These are phyloP conservation scores for Carex cristatella DNA, from an alignment of 176 grass and related monocot species.

Conservation along the genomic window DNA sequence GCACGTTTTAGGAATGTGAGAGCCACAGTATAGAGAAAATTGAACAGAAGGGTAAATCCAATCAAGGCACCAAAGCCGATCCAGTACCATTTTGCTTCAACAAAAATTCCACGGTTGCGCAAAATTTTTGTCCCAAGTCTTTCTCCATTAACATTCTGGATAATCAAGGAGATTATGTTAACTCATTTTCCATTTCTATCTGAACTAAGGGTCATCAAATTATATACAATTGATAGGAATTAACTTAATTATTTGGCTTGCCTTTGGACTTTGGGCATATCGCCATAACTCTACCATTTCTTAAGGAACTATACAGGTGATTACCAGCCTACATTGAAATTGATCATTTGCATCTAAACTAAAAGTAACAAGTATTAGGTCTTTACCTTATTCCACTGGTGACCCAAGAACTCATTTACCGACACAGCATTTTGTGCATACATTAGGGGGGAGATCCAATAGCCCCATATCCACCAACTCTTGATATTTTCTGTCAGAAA, in stretches of 20 bases:
- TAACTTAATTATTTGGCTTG: background rate
- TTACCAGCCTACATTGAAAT: background rate
- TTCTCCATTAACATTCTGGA: slow-evolving; percentile 18
- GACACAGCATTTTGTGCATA: slow-evolving; percentile 82
- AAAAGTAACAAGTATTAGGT: background rate
- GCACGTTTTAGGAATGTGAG: slow-evolving; percentile 64
- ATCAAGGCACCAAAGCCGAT: slow-evolving; percentile 75
- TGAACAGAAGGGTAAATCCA: slow-evolving; percentile 75
- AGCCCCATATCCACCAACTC: slow-evolving; percentile 99
- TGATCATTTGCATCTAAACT: background rate
- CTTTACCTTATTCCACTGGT: slow-evolving; percentile 58
- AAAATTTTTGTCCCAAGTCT: slow-evolving; percentile 52
- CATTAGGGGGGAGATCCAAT: slow-evolving; percentile 94
- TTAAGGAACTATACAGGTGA: background rate
- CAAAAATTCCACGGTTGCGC: slow-evolving; percentile 51
- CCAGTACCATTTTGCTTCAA: slow-evolving; percentile 97
- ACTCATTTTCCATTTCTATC: background rate
- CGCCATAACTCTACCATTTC: background rate
- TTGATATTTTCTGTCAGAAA: slow-evolving; percentile 53
- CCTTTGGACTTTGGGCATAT: background rate
- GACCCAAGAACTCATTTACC: slow-evolving; percentile 66
- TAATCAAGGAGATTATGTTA: background rate
- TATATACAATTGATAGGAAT: background rate
- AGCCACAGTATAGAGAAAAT: slow-evolving; percentile 60
- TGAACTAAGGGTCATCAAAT: background rate